Evolutionary conservation across 1,139 yeast species (phyloP), one percentile per base, ranked within the genome.

Genomic region (Arxiozyma bovina): DNA sequence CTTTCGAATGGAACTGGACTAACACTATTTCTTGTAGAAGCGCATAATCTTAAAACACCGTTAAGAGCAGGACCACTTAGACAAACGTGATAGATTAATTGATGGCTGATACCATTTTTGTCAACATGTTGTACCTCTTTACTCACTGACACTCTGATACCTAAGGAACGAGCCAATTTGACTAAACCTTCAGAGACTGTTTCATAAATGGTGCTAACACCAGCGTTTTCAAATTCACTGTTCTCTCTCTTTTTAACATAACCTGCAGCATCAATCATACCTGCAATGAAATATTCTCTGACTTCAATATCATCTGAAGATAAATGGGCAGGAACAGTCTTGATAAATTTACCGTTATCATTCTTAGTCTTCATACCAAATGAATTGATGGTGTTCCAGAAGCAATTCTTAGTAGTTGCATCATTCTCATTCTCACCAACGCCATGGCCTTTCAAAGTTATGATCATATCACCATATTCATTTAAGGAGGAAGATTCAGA

Each of bases 261-360:
- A 52, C 76, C 76, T 51, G 59, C 57, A 18, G 74, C 55, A 54
- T 74, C 78, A 57, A 74, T 60, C 22, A 74, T 59, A 71, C 77
- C 78, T 52, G 77, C 77, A 52, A 74, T 50, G 55, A 71, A 72
- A 40, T 57, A 57, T 63, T 74, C 78, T 63, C 78, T 70, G 51
- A 71, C 68, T 17, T 51, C 60, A 51, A 73, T 59, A 25, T 57
- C 55, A 27, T 67, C 72, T 45, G 58, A 50, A 4, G 58, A 53
- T 27, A 68, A 56, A 20, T 54, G 51, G 5, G 45, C 15, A 46
- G 71, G 70, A 44, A 68, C 57, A 48, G 44, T 34, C 51, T 63
- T 66, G 22, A 49, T 50, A 23, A 21, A 18, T 20, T 47, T 18
- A n/a, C 46, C 46, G 43, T 20, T 40, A 20, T 42, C 34, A n/a